Evolutionary conservation across 202 grass and related monocot genomes (phyloP), one percentile per base, ranked within the genome.

Genomic region (Tripidium arundinaceum): DNA sequence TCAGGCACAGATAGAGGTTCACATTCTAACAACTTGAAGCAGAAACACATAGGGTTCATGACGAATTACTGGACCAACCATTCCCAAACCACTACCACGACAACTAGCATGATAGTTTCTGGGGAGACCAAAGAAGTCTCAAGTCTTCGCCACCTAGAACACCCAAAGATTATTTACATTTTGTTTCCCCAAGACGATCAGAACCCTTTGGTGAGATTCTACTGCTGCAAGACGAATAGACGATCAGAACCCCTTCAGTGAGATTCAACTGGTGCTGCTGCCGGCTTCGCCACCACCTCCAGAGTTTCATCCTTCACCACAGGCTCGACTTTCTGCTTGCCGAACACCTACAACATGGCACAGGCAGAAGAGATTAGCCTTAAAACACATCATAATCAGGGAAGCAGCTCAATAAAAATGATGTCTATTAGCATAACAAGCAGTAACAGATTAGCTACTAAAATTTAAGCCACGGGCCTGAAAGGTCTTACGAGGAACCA

Each of bases 301-400:
- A 34, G 41, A 28, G 68, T 59, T 4, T 22, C 67, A 42, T 58
- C 42, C 15, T 43, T 81, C 11, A 25, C 75, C 38, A 68, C 73
- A 33, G 75, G 52, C 29, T 75, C 83, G 1, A 85, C 59, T 67
- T 79, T 85, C 62, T 65, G 61, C 37, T 40, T 74, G 76, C 76
- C 76, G 29, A 85, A 80, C 26, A 66, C 59, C 34, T 36, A 6
- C 34, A 36, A 36, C 34, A 6, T 36, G 34, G 2, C 34, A 36
- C 34, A 36, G 4, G 12, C 3, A 47, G 14, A 47, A 47, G 45
- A 16, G 14, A 47, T 47, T 47, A 16, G 14, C 14, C 45, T 14
- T 29, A 6, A 69, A 68, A 10, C n/a, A 42, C 13, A 19, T 34
- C 19, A 83, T 25, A 68, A 2, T 6, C 62, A 68, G 52, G 4